Evolutionary conservation across 176 grass and related monocot species (phyloP).

Genomic region (Triticum dicoccoides): DNA sequence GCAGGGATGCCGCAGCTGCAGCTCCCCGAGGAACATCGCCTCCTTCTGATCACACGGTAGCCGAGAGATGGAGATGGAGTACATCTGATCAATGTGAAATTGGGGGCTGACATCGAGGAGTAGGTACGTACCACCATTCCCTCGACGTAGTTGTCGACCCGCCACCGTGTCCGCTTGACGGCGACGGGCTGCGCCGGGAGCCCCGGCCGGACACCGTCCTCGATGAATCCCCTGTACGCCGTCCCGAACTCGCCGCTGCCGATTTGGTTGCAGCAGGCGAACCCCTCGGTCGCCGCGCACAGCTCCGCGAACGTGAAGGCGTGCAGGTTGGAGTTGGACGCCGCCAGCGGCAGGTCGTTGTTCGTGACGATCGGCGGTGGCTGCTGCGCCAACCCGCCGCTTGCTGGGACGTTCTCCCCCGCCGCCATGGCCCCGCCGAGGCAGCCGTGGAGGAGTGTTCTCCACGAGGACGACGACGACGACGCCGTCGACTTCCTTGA

Average conservation of each 20-base stretch:
- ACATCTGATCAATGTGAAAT: not conserved
- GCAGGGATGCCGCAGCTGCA: not conserved
- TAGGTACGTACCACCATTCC: not conserved
- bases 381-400: not conserved
- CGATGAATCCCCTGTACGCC: not conserved
- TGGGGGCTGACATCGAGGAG: not conserved
- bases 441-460: not conserved
- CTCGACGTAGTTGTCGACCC: not conserved
- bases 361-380: not conserved
- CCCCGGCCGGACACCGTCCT: not conserved
- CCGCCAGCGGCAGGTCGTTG: not conserved
- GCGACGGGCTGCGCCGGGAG: not conserved
- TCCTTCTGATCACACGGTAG: not conserved
- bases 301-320: not conserved
- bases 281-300: not conserved
- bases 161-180: not conserved
- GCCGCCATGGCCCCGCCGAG: not conserved
- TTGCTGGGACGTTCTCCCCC: not conserved
- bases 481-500: not conserved
- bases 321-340: not conserved
- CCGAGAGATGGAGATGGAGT: not conserved
- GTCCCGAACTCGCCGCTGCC: not conserved
- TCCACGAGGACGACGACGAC: not conserved
- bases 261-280: not conserved
- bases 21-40: not conserved